A percentile compares a stretch with the other conserved stretches of the same genome.
These are phyloP conservation scores for Mariannaea sp. DNA, from an alignment of 2,329 filamentous ascomycete genomes.

Conservation along the genomic window DNA sequence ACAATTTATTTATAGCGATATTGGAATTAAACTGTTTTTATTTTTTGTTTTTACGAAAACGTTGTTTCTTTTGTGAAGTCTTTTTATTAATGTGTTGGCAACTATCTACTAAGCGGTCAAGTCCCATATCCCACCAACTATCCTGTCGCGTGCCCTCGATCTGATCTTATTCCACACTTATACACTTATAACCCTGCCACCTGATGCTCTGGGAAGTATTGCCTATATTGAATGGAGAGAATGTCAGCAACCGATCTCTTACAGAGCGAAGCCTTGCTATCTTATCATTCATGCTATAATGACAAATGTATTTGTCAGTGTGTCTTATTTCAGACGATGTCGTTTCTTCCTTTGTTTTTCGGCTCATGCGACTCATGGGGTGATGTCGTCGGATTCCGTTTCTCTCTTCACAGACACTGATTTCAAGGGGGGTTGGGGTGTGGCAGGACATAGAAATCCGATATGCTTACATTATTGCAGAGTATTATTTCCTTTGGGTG, in stretches of 20 bases:
- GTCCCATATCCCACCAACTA: too few species aligned
- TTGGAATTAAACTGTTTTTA: background rate
- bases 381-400: constrained; percentile 34
- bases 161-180: too few species aligned
- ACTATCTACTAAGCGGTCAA: too few species aligned
- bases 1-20: constrained; percentile 2
- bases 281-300: background rate
- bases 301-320: constrained; percentile 3
- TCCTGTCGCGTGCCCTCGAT: too few species aligned
- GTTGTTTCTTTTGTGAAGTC: background rate
- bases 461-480: constrained; percentile 1
- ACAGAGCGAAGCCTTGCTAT: background rate
- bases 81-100: too few species aligned
- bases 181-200: background rate
- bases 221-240: background rate
- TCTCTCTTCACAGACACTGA: constrained; percentile 31
- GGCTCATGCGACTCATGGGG: constrained; percentile 32
- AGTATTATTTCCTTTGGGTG: too few species aligned
- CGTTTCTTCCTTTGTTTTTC: constrained; percentile 22
- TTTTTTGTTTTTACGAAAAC: background rate
- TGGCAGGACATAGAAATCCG: background rate
- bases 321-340: constrained; percentile 25
- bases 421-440: background rate
- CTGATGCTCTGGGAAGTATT: background rate
- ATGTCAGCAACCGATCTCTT: background rate